Base-by-base conservation (phyloP, 257 asterid genomes). In the Solanum appendiculatum region DNA sequence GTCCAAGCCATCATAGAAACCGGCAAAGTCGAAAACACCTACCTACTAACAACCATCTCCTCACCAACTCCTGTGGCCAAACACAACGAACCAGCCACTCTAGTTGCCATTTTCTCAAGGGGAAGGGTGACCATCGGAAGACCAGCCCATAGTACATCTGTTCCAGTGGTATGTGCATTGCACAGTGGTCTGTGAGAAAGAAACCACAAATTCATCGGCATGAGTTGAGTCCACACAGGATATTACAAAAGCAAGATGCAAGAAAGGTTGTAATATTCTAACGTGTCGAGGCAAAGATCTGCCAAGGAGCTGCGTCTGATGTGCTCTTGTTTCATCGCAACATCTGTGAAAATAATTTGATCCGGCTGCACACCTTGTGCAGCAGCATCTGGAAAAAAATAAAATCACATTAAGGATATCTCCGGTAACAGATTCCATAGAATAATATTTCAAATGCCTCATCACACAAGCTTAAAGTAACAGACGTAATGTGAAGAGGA, bases 71-170 rank as follows among this genome's bases (percentile, higher is more conserved):
- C 99, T 25, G 99, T 96, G 78, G 99, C 99, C 93, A 97, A 92
- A 90, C 99, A 96, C 91, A 97, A 91, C 77, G 99, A 97, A 88
- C 99, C 99, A 89, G 99, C 99, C 82, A 97, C 99, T 90, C 99
- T 92, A 44, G 99, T 97, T n/a, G 99, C 99, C 99, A 97, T 97
- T 90, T 97, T 97, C 97, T 97, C 99, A 20, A 97, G 98, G 81
- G 99, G 98, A 87, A 97, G 98, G 77, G 99, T 97, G 83, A 97
- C 78, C 97, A 97, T 94, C 9, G 99, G 99, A 70, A 97, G 92
- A 77, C 99, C 99, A 48, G 99, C 99, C 99, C 99, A 97, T 85
- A 97, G 99, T 90, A 97, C 90, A 89, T 97, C 99, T 12, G 99
- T 97, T 83, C 99, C 99, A 21, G 99, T 97, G 54, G 99, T 97